phyloP scores from a whole-genome alignment of 805 yeast genomes.

The Cyberlindnera amylophila region DNA sequence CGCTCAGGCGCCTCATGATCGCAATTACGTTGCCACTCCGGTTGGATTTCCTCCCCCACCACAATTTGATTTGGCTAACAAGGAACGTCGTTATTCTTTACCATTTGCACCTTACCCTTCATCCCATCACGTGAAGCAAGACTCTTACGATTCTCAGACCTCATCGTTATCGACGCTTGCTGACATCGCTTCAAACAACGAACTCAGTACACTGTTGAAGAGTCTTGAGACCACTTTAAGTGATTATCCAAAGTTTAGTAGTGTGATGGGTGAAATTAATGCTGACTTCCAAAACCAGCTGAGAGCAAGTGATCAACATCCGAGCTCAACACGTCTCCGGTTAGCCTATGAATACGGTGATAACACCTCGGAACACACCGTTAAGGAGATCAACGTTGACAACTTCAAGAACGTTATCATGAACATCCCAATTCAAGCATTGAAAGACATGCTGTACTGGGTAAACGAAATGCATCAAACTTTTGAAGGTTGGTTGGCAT shows the following conservation, averaged over 20 bases:
- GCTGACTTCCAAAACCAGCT: conserved; percentile 17
- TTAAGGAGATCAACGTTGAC: neutral
- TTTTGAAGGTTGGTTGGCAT: conserved; percentile 14
- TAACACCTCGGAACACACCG: neutral
- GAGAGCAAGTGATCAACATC: conserved; percentile 1
- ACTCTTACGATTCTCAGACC: conserved; percentile 24
- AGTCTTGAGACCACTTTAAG: conserved; percentile 14
- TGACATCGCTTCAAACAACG: conserved; percentile 19
- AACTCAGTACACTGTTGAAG: conserved; percentile 4
- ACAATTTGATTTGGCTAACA: neutral
- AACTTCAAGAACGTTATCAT: conserved; percentile 3
- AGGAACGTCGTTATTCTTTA: conserved; percentile 12
- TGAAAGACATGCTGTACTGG: conserved; percentile 3
- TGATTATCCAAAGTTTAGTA: conserved; percentile 11
- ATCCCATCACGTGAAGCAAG: conserved; percentile 11
- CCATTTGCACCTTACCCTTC: conserved; percentile 15
- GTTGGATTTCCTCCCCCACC: neutral
- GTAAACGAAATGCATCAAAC: conserved; percentile 6
- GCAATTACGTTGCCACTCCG: conserved; percentile 2
- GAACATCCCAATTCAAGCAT: conserved; percentile 6
- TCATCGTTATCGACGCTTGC: conserved; percentile 26
- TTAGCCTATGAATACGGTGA: neutral
- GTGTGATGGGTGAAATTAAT: conserved; percentile 19
- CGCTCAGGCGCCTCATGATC: no score
- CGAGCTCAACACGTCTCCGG: neutral